Conservation (phyloP, 164 flowering plant species). For the Chloranthus sessilifolius region DNA sequence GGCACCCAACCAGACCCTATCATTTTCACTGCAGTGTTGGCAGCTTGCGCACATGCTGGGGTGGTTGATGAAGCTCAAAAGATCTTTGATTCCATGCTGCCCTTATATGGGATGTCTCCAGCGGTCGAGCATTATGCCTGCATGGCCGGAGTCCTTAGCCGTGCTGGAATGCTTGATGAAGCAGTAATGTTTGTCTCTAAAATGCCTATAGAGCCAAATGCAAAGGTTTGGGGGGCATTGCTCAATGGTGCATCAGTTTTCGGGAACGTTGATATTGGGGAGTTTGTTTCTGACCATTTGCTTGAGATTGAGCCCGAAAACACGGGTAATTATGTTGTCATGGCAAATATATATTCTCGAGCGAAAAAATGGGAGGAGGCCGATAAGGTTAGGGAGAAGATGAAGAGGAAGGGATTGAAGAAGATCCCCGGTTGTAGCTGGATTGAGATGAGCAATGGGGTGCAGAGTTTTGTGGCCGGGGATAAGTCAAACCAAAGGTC, state of each 20-base stretch:
- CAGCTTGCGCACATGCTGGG: constrained; percentile 84
- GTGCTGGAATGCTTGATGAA: constrained; percentile 66
- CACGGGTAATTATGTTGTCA: constrained; percentile 55
- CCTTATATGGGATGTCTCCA: constrained; percentile 46
- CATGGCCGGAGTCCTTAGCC: constrained; percentile 66
- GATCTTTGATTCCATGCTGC: constrained; percentile 46
- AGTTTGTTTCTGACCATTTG: constrained; percentile 44
- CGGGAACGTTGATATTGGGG: constrained; percentile 63
- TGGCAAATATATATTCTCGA: constrained; percentile 78
- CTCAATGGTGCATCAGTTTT: constrained; percentile 63
- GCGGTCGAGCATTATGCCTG: constrained; percentile 79
- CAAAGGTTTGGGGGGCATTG: constrained; percentile 80
- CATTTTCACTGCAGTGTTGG: constrained; percentile 63
- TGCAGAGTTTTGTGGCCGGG: constrained; percentile 32
- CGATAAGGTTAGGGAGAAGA: constrained; percentile 48
- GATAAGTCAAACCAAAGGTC: constrained; percentile 32
- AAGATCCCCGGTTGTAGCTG: constrained; percentile 72
- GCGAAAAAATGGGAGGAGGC: constrained; percentile 85
- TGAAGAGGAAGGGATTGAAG: constrained; percentile 51
- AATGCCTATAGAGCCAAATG: constrained; percentile 69
- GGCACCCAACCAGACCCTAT: constrained; percentile 64
- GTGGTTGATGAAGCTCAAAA: constrained; percentile 47
- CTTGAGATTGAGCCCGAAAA: constrained; percentile 75
- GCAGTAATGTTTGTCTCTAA: constrained; percentile 51
- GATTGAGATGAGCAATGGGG: constrained; percentile 47